Evolutionary conservation across 2,329 filamentous ascomycete species (phyloP).

Genomic region (Didymella segeticola): DNA sequence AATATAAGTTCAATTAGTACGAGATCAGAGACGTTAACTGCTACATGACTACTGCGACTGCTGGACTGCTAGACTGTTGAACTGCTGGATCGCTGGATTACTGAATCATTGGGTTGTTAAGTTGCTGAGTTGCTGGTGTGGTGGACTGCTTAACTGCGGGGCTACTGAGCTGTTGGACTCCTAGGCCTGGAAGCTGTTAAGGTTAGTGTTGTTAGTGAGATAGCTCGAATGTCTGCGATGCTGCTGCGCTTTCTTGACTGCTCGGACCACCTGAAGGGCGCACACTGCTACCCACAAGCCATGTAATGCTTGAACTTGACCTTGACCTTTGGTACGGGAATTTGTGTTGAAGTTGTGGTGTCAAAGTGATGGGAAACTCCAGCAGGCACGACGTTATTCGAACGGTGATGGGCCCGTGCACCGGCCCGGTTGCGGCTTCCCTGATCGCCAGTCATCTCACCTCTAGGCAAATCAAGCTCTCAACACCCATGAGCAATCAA

Average conservation of each 20-base stretch:
- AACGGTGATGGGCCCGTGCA: not conserved
- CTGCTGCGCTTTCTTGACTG: not conserved
- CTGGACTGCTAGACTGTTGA: not conserved
- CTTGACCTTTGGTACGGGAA: not conserved
- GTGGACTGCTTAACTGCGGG: too few species aligned
- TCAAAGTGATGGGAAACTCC: not conserved
- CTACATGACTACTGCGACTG: not conserved
- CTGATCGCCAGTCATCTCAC: conserved; percentile 4
- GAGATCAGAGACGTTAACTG: not conserved
- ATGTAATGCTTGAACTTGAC: not conserved
- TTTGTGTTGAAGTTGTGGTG: not conserved
- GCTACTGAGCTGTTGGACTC: not conserved
- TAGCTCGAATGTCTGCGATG: not conserved
- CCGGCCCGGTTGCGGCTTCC: conserved; percentile 5
- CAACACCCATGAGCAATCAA: conserved; percentile 2
- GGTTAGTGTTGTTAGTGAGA: not conserved
- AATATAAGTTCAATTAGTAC: not conserved
- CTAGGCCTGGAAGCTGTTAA: conserved; percentile 2
- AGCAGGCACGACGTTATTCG: not conserved
- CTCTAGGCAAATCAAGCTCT: not conserved
- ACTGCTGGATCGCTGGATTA: not conserved
- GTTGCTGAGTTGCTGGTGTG: conserved; percentile 1
- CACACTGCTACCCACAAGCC: not conserved
- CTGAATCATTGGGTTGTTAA: not conserved
- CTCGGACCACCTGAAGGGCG: not conserved